Conservation (phyloP, 2,329 filamentous ascomycete genomes). For the Westerdykella aurantiaca region DNA sequence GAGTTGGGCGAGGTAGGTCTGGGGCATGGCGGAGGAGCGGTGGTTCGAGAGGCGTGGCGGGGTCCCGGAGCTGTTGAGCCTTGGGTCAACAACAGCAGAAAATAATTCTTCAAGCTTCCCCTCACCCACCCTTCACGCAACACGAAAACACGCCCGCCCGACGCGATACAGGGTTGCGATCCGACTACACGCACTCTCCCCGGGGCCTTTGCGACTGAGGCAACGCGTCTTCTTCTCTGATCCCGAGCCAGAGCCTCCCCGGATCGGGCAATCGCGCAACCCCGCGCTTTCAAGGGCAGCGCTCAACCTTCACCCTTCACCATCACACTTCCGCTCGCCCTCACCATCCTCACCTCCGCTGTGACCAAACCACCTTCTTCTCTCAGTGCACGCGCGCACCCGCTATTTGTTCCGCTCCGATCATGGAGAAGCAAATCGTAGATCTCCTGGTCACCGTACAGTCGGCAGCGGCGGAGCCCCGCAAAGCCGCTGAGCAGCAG, state of each 20-base stretch:
- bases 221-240: too few relatives aligned
- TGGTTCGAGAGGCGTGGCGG: not conserved
- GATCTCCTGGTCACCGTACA: slow-evolving; percentile 84
- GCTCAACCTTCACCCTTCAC: slow-evolving; percentile 8
- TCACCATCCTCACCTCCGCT: slow-evolving; percentile 22
- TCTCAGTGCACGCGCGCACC: not conserved
- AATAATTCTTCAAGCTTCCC: slow-evolving; percentile 3
- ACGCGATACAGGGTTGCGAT: not conserved
- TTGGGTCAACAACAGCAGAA: not conserved
- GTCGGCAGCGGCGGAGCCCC: slow-evolving; percentile 65
- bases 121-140: slow-evolving; percentile 8
- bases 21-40: slow-evolving; percentile 14
- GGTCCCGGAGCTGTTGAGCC: not conserved
- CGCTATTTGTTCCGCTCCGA: slow-evolving; percentile 12
- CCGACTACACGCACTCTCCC: not conserved
- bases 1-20: slow-evolving; percentile 48
- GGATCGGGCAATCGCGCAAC: slow-evolving; percentile 4
- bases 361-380: slow-evolving; percentile 3
- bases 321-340: slow-evolving; percentile 14
- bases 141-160: not conserved
- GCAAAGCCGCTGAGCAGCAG: slow-evolving; percentile 81
- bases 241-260: too few relatives aligned
- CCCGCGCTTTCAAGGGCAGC: slow-evolving; percentile 4
- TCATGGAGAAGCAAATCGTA: slow-evolving; percentile 89
- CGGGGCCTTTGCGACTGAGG: too few relatives aligned